A percentile compares a stretch with the other conserved stretches of the same genome.
Evolutionary conservation across 2,329 filamentous ascomycete genomes (phyloP).

Genomic region (Lachnellula suecica): DNA sequence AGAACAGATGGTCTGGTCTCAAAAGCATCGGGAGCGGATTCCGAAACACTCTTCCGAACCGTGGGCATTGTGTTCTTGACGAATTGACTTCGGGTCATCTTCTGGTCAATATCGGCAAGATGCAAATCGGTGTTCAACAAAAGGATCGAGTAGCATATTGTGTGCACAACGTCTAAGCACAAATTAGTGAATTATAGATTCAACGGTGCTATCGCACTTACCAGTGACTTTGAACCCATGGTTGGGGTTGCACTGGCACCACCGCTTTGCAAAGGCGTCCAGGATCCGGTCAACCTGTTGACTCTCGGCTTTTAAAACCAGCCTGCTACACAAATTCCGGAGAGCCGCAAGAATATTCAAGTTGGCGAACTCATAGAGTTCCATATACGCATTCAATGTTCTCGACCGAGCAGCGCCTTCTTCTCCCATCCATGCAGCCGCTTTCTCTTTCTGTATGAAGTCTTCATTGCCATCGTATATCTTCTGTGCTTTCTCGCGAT

Average conservation of each 20-base stretch:
- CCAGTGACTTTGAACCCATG: slow-evolving; percentile 90
- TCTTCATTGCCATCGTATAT: slow-evolving; percentile 86
- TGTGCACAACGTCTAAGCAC: slow-evolving; percentile 81
- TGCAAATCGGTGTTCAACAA: slow-evolving; percentile 95
- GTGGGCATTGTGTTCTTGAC: slow-evolving; percentile 95
- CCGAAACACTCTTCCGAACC: slow-evolving; percentile 72
- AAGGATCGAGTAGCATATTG: slow-evolving; percentile 93
- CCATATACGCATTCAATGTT: slow-evolving; percentile 78
- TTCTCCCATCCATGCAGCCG: slow-evolving; percentile 80
- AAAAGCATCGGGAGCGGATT: slow-evolving; percentile 68
- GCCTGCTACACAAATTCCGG: slow-evolving; percentile 75
- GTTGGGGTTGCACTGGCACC: slow-evolving; percentile 89
- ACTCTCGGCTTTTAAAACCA: slow-evolving; percentile 86
- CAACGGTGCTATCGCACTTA: slow-evolving; percentile 42
- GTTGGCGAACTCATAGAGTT: slow-evolving; percentile 82
- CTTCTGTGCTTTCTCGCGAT: slow-evolving; percentile 73
- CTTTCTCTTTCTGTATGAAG: slow-evolving; percentile 74
- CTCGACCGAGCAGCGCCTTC: slow-evolving; percentile 58
- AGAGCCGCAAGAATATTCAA: slow-evolving; percentile 78
- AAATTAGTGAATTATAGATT: slow-evolving; percentile 11
- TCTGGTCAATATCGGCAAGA: slow-evolving; percentile 89
- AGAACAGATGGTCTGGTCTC: slow-evolving; percentile 53
- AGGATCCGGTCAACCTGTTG: slow-evolving; percentile 96
- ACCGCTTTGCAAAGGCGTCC: slow-evolving; percentile 82
- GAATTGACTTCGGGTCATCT: slow-evolving; percentile 95